Base-by-base conservation (phyloP, 306 rosid species). In the Rubus parviflorus region DNA sequence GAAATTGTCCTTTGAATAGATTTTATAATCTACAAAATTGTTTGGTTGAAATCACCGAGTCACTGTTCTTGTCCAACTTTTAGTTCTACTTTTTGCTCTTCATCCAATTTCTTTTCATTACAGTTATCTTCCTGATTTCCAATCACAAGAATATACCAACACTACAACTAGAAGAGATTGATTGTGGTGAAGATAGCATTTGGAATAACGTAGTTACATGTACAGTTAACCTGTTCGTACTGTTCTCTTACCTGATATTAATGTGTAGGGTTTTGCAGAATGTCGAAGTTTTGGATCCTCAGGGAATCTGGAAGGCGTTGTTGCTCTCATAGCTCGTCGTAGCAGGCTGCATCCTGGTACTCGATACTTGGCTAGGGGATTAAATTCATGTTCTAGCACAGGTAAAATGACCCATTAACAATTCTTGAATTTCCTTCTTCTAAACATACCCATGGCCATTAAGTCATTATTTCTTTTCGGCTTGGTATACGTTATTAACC, bases 261-360 rank as follows among this genome's bases (percentile, higher is more conserved):
- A 84, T 87, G 79, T 95, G 89, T 88, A 96, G 99, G 99, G 99
- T 82, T 92, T 96, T 84, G 98, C 96, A 86, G 99, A 96, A 85
- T 91, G 88, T 85, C 88, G 99, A 81, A 86, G 81, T 83, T 92
- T 96, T 85, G 99, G 98, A 81, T 87, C 93, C 90, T 89, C 92
- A 14, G 94, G 99, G 82, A 97, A 92, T 79, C 83, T 75, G 68
- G 98, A 96, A 87, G 98, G 99, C 64, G 58, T 89, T 82, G 97
- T 87, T 73, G 93, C 98, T 74, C 89, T 91, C 69, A 89, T 73
- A 76, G 99, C 99, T 85, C 97, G 97, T 58, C 93, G 99, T 72
- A 96, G 99, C 85, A 88, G 96, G 91, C 82, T 96, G 85, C 99
- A 96, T 85, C 99, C 99, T 17, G 99, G 99, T 53, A 96, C 99